A percentile compares a stretch with the other conserved stretches of the same genome.
These are phyloP conservation scores for Zymoseptoria tritici DNA, from an alignment of 2,329 filamentous ascomycete genomes.

Conservation along the genomic window DNA sequence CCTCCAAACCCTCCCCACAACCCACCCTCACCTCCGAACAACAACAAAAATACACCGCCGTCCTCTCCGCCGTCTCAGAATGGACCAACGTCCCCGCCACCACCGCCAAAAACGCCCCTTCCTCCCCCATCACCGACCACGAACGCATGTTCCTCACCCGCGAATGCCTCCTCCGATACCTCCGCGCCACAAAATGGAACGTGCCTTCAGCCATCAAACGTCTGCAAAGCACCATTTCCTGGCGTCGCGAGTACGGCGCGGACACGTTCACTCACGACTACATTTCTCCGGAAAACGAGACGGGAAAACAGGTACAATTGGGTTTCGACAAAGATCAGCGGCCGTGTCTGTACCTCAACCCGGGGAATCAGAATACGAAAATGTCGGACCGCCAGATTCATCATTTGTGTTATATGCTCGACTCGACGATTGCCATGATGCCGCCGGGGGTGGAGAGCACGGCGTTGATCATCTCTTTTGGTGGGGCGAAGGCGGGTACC, in stretches of 20 bases:
- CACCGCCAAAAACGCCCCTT: slow-evolving; percentile 49
- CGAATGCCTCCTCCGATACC: slow-evolving; percentile 86
- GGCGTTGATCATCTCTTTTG: slow-evolving; percentile 86
- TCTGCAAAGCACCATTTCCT: slow-evolving; percentile 71
- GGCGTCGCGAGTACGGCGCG: slow-evolving; percentile 86
- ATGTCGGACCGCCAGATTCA: slow-evolving; percentile 78
- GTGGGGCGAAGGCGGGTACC: slow-evolving; percentile 64
- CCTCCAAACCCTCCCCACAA: slow-evolving; percentile 49
- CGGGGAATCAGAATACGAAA: slow-evolving; percentile 87
- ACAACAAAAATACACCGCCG: slow-evolving; percentile 68
- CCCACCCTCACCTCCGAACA: slow-evolving; percentile 66
- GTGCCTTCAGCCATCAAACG: slow-evolving; percentile 67
- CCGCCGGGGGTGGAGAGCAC: slow-evolving; percentile 79
- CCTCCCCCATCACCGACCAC: slow-evolving; percentile 61
- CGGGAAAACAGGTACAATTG: slow-evolving; percentile 84
- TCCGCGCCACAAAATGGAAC: slow-evolving; percentile 89
- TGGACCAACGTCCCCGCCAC: slow-evolving; percentile 66
- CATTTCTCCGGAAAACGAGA: slow-evolving; percentile 90
- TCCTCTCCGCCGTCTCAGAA: slow-evolving; percentile 61
- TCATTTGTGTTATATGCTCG: slow-evolving; percentile 92
- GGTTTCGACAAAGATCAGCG: slow-evolving; percentile 79
- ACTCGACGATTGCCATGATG: slow-evolving; percentile 81
- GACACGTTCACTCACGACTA: slow-evolving; percentile 73
- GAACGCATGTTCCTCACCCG: slow-evolving; percentile 87
- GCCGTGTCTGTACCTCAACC: slow-evolving; percentile 87